phyloP scores from a whole-genome alignment of 371 early-diverging fungal species.

The Lichtheimia ornata region DNA sequence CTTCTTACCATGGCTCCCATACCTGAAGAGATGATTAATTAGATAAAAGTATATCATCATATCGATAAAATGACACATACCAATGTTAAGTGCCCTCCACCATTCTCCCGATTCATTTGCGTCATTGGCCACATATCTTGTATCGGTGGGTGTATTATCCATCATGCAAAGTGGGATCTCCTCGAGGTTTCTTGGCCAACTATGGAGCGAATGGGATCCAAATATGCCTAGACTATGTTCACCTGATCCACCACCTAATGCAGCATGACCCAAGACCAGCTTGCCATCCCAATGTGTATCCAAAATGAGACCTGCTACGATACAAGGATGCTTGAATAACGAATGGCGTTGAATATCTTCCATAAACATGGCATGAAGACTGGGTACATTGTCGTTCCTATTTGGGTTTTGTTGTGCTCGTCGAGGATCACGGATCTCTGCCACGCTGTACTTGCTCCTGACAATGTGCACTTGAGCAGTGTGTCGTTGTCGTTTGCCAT shows the following conservation, averaged over 20 bases:
- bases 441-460: slow-evolving; percentile 46
- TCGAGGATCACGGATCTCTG: slow-evolving; percentile 58
- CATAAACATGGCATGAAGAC: slow-evolving; percentile 48
- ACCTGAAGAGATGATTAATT: neutral
- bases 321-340: slow-evolving; percentile 38
- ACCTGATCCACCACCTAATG: slow-evolving; percentile 64
- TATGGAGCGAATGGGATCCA: slow-evolving; percentile 65
- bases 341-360: slow-evolving; percentile 45
- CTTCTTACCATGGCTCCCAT: slow-evolving; percentile 11
- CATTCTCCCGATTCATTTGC: slow-evolving; percentile 58
- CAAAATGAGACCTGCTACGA: slow-evolving; percentile 55
- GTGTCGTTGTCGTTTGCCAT: slow-evolving; percentile 30
- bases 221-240: slow-evolving; percentile 58
- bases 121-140: slow-evolving; percentile 59
- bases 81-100: slow-evolving; percentile 64
- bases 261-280: slow-evolving; percentile 63
- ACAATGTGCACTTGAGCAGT: slow-evolving; percentile 64
- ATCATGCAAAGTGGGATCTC: slow-evolving; percentile 57
- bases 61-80: slow-evolving; percentile 49
- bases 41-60: slow-evolving; percentile 40
- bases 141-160: slow-evolving; percentile 59
- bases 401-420: slow-evolving; percentile 61
- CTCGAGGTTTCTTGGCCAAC: slow-evolving; percentile 67
- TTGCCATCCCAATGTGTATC: slow-evolving; percentile 65
- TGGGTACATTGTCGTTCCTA: slow-evolving; percentile 29